Evolutionary conservation across 768 basidiomycete species (phyloP).

Genomic region (Cystofilobasidium macerans): DNA sequence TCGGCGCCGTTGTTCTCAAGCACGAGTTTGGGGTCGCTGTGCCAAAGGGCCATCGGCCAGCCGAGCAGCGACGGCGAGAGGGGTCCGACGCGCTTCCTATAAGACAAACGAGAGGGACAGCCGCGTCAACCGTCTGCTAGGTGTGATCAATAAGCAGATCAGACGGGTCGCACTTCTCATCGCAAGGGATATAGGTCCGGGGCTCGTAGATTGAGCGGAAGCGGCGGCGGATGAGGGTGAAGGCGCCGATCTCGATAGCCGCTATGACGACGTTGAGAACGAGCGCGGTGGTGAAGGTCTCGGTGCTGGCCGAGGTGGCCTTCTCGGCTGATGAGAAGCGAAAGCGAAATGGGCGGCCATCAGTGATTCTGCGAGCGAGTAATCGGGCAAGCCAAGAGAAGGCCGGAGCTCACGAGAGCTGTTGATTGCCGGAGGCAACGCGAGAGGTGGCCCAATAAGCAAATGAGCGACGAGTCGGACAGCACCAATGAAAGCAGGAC

Average conservation of each 20-base stretch:
- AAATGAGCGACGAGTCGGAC: too few species aligned
- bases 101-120: too few species aligned
- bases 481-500: too few species aligned
- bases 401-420: too few species aligned
- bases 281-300: slow-evolving; percentile 72
- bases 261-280: slow-evolving; percentile 57
- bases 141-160: too few species aligned
- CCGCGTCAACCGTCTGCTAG: too few species aligned
- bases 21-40: slow-evolving; percentile 43
- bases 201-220: slow-evolving; percentile 88
- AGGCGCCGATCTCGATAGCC: slow-evolving; percentile 53
- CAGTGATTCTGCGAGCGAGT: too few species aligned
- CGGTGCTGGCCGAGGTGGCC: slow-evolving; percentile 48
- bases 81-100: slow-evolving; percentile 51
- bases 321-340: not conserved
- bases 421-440: too few species aligned
- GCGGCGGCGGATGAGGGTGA: slow-evolving; percentile 70
- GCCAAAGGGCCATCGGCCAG: slow-evolving; percentile 59
- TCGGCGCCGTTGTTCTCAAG: slow-evolving; percentile 64
- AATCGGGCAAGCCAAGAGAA: too few species aligned
- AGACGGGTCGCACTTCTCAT: slow-evolving; percentile 38
- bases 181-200: slow-evolving; percentile 56
- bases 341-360: too few species aligned
- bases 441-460: too few species aligned
- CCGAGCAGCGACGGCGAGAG: slow-evolving; percentile 47